phyloP scores from a whole-genome alignment of 2,329 filamentous ascomycete species.

The Penicillium sp. region DNA sequence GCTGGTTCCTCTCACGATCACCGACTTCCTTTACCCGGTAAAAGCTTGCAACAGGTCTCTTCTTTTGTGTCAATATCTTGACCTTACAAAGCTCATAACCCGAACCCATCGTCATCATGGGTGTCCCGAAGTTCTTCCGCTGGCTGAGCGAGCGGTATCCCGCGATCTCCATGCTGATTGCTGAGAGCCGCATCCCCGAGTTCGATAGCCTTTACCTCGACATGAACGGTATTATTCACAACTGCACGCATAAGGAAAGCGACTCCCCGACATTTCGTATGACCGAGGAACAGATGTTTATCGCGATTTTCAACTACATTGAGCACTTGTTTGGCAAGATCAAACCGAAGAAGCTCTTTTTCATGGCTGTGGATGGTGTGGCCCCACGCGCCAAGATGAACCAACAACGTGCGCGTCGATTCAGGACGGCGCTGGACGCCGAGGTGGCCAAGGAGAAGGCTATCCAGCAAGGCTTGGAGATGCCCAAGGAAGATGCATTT shows the following conservation, averaged over 20 bases:
- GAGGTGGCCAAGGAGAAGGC: constrained; percentile 92
- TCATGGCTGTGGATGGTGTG: constrained; percentile 99
- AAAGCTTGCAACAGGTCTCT: constrained; percentile 1
- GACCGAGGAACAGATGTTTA: constrained; percentile 99
- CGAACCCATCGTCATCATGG: constrained; percentile 51
- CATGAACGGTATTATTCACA: constrained; percentile 99
- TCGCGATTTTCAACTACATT: constrained; percentile 99
- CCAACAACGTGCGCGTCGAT: constrained; percentile 92
- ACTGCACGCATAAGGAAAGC: constrained; percentile 96
- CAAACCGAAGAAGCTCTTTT: constrained; percentile 97
- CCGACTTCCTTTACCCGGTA: background rate
- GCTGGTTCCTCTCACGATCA: constrained; percentile 4
- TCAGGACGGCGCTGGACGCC: constrained; percentile 88
- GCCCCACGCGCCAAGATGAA: constrained; percentile 99
- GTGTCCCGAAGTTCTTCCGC: constrained; percentile 89
- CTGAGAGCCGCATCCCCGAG: constrained; percentile 97
- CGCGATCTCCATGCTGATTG: constrained; percentile 95
- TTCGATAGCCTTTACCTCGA: constrained; percentile 88
- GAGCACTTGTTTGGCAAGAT: constrained; percentile 99
- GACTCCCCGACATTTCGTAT: constrained; percentile 90
- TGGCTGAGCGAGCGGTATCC: constrained; percentile 99
- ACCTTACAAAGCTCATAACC: constrained; percentile 4
- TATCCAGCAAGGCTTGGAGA: constrained; percentile 80
- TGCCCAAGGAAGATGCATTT: constrained; percentile 93
- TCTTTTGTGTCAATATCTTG: constrained; percentile 10